phyloP scores from a whole-genome alignment of 345 rosid species.

The Arabis hirsuta region DNA sequence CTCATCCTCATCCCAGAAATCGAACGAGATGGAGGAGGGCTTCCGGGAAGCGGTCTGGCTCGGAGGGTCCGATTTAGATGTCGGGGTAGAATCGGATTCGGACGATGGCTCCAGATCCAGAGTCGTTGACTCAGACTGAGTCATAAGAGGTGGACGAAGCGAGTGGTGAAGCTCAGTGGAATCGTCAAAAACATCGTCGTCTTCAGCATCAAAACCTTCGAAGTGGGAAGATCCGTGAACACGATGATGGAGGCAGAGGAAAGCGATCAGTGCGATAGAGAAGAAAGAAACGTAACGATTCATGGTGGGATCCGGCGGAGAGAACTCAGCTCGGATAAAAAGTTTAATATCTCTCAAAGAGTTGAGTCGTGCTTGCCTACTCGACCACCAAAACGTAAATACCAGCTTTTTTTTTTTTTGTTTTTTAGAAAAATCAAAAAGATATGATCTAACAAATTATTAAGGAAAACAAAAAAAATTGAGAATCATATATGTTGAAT shows the following conservation, averaged over 20 bases:
- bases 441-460: too few species aligned
- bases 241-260: constrained; percentile 30
- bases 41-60: constrained; percentile 18
- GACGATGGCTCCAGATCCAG: constrained; percentile 39
- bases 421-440: too few species aligned
- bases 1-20: constrained; percentile 96
- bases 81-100: constrained; percentile 40
- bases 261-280: constrained; percentile 45
- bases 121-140: constrained; percentile 54
- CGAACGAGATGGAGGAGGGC: constrained; percentile 57
- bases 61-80: constrained; percentile 41
- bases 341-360: background rate
- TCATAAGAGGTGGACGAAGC: constrained; percentile 61
- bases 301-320: constrained; percentile 33
- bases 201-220: constrained; percentile 97
- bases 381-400: too few species aligned
- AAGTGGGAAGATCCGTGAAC: constrained; percentile 71
- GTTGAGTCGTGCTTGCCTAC: constrained; percentile 31
- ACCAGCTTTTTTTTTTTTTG: background rate
- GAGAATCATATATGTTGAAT: too few species aligned
- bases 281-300: constrained; percentile 30
- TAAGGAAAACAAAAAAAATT: too few species aligned
- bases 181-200: constrained; percentile 56
- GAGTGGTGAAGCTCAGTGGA: constrained; percentile 49
- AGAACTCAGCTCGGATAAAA: constrained; percentile 18